Evolutionary conservation across 2,329 filamentous ascomycete species (phyloP).

Genomic region (Exophiala dermatitidis): DNA sequence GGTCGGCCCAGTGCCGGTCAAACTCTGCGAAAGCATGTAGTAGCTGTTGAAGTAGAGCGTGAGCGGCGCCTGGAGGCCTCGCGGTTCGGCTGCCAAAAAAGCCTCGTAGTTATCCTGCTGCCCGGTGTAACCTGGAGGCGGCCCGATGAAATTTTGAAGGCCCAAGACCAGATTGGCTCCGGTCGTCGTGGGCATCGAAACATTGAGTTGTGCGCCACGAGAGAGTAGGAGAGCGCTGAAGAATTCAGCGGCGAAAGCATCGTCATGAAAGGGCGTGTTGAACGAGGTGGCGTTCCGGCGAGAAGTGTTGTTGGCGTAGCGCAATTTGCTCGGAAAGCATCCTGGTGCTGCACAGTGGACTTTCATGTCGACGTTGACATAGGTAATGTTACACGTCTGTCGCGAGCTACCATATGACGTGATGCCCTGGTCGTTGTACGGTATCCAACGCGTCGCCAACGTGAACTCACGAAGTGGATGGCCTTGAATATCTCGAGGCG

Average conservation of each 20-base stretch:
- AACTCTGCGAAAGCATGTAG: slow-evolving; percentile 9
- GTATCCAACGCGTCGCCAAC: slow-evolving; percentile 3
- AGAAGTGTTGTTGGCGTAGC: slow-evolving; percentile 1
- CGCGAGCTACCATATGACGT: not conserved
- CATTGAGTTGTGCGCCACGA: slow-evolving; percentile 1
- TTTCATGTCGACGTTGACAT: slow-evolving; percentile 10
- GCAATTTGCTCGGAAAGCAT: slow-evolving; percentile 9
- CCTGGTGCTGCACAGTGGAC: slow-evolving; percentile 6
- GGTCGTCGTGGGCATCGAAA: not conserved
- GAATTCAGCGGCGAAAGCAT: slow-evolving; percentile 11
- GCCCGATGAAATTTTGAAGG: not conserved
- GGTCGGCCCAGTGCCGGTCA: not conserved
- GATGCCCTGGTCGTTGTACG: not conserved
- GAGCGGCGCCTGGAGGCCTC: slow-evolving; percentile 1
- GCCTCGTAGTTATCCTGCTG: not conserved
- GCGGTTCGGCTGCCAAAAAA: not conserved
- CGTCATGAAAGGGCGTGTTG: slow-evolving; percentile 14
- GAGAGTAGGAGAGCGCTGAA: slow-evolving; percentile 7
- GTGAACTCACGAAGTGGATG: slow-evolving; percentile 5
- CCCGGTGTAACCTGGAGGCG: not conserved
- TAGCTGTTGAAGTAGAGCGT: slow-evolving; percentile 15
- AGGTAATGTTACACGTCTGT: slow-evolving; percentile 8
- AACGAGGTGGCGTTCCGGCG: slow-evolving; percentile 6
- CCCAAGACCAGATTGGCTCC: slow-evolving; percentile 1
- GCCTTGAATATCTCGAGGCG: not conserved